phyloP scores from a whole-genome alignment of 78 protist genomes.

The Cavenderia fasciculata region DNA sequence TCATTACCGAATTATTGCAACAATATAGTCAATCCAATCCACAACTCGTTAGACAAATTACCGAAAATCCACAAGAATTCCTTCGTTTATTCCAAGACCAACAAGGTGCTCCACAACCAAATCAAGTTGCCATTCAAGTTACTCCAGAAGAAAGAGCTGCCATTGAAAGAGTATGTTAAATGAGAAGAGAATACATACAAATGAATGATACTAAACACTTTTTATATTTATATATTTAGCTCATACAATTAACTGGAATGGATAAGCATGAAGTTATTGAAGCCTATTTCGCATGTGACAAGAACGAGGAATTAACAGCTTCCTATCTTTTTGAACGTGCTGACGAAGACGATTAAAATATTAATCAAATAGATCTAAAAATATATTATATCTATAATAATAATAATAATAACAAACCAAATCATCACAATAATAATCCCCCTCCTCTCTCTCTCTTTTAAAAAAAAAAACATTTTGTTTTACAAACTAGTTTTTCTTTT shows the following conservation, averaged over 20 bases:
- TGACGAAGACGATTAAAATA: slow-evolving; percentile 41
- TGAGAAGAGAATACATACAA: not conserved
- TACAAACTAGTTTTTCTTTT: too few species aligned
- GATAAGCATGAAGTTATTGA: slow-evolving; percentile 73
- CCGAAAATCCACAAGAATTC: slow-evolving; percentile 86
- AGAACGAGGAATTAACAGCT: slow-evolving; percentile 92
- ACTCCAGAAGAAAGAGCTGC: slow-evolving; percentile 91
- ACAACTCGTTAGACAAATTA: slow-evolving; percentile 78
- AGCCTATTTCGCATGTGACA: slow-evolving; percentile 96
- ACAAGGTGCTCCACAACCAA: slow-evolving; percentile 39
- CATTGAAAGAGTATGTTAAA: slow-evolving; percentile 85
- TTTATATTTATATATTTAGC: not conserved
- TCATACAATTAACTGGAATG: slow-evolving; percentile 90
- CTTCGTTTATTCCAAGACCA: slow-evolving; percentile 72
- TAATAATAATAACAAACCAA: too few species aligned
- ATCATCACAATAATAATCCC: too few species aligned
- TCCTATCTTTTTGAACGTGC: slow-evolving; percentile 88
- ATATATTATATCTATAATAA: too few species aligned
- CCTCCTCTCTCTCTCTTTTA: too few species aligned
- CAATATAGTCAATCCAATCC: slow-evolving; percentile 82
- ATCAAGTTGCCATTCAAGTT: slow-evolving; percentile 46
- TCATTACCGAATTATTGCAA: slow-evolving; percentile 76
- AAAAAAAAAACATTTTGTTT: too few species aligned
- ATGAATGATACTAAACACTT: not conserved
- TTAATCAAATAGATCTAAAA: too few species aligned